Base-by-base conservation (phyloP, 192 early-diverging fungal genomes). In the Diversispora epigaea region DNA sequence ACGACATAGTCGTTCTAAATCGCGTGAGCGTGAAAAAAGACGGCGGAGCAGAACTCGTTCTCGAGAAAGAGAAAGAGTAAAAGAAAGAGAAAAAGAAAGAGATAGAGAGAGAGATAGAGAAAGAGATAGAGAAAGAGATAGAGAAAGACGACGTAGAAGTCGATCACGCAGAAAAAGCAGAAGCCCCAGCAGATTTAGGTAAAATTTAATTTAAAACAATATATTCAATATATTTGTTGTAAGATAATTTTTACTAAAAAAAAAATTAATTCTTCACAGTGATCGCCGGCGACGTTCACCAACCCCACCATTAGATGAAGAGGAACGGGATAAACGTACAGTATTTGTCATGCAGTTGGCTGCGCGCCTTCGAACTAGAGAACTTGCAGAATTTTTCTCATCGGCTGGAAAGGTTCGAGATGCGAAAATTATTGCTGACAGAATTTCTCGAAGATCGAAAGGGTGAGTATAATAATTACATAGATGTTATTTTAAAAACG, bases 311-410 rank as follows among this genome's bases (percentile, higher is more conserved):
- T 79, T 93, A 66, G 85, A 86, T 67, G 90, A 91, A 73, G 84
- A 86, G 10, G 91, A 95, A 72, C 91, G 95, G 50, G 94, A 97
- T 75, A 84, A 89, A 81, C 88, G 97, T 72, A 98, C 97, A 1
- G 94, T 99, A 14, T 96, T 99, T 86, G 91, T 94, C 11, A 94
- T 92, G 87, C 97, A 99, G 80, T 88, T 99, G 45, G 91, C 95
- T 21, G 89, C 91, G 12, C 87, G 91, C 19, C 83, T 94, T 61
- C 87, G 86, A 62, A 83, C 84, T 44, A 80, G 88, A 71, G 97
- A 99, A 77, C 86, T 99, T 57, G 84, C 88, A n/a, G 89, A 93
- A 41, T 97, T 99, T 80, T 97, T 99, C 76, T 79, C 82, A 61
- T 77, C 82, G 43, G 91, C 86, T 32, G 96, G 96, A 17, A 89